These are phyloP conservation scores for Chlorella variabilis DNA, from an alignment of 163 green algal species.

Conservation along the genomic window DNA sequence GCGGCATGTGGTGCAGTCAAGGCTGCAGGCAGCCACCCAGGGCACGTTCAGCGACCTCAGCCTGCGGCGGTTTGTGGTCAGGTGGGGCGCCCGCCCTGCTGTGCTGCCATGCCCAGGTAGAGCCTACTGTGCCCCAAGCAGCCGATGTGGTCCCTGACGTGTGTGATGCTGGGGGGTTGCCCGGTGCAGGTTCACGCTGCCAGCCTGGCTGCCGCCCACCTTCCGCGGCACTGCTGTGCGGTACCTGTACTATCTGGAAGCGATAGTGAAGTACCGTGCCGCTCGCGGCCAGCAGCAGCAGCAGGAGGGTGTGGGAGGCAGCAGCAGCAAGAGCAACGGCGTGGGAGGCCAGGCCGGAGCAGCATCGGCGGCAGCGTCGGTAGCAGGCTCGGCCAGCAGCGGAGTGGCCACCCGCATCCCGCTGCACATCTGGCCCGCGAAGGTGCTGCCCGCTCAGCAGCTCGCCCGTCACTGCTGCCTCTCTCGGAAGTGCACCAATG, in stretches of 20 bases:
- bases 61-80: conserved; percentile 39
- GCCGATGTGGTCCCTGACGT: no score
- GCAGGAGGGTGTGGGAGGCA: no score
- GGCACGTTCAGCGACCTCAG: conserved; percentile 22
- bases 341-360: no score
- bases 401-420: conserved; percentile 4
- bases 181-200: conserved; percentile 43
- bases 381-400: not conserved
- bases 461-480: no score
- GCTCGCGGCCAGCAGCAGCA: not conserved
- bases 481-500: no score
- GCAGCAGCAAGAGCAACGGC: not conserved
- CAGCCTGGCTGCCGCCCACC: conserved; percentile 49
- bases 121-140: no score
- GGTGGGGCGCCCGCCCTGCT: conserved; percentile 16
- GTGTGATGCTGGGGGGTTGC: not conserved
- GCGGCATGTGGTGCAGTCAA: conserved; percentile 36
- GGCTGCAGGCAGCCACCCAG: conserved; percentile 46
- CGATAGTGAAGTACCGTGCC: conserved; percentile 27
- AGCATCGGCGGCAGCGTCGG: not conserved
- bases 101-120: no score
- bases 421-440: conserved; percentile 30
- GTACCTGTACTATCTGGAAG: conserved; percentile 51
- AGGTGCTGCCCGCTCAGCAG: not conserved
- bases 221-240: conserved; percentile 51